Percentiles rank a stretch among this genome's conserved stretches.
phyloP scores from a whole-genome alignment of 768 basidiomycete species.

The Phlegmacium glaucopus region DNA sequence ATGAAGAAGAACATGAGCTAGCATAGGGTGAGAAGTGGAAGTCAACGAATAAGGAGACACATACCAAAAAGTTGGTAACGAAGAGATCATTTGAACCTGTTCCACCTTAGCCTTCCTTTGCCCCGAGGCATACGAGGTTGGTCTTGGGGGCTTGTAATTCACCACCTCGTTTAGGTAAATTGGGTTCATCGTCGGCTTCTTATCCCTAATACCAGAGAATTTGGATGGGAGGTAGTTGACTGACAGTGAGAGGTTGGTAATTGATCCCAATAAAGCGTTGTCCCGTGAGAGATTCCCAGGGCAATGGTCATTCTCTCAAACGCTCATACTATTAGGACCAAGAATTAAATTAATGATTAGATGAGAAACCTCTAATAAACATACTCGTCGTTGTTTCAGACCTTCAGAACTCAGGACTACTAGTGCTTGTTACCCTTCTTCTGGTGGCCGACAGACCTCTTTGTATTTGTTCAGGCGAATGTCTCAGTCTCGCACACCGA shows the following conservation, averaged over 20 bases:
- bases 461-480: no score
- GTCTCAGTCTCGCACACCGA: no score
- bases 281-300: no score
- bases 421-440: no score
- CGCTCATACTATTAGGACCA: no score
- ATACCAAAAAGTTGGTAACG: constrained; percentile 51
- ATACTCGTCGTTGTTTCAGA: no score
- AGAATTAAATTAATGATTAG: no score
- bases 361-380: no score
- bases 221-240: not conserved
- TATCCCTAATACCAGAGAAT: not conserved
- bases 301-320: no score
- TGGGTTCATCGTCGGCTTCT: constrained; percentile 15
- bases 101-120: constrained; percentile 58
- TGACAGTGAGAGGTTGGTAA: not conserved
- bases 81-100: constrained; percentile 84
- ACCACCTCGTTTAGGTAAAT: constrained; percentile 60
- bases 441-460: no score
- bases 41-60: constrained; percentile 12
- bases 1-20: not conserved
- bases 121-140: constrained; percentile 47
- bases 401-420: no score
- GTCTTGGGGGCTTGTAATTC: constrained; percentile 62
- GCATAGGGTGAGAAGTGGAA: not conserved
- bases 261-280: no score